Evolutionary conservation across 805 yeast species (phyloP), one percentile per base, ranked within the genome.

Genomic region (Scheffersomyces amazonensis): DNA sequence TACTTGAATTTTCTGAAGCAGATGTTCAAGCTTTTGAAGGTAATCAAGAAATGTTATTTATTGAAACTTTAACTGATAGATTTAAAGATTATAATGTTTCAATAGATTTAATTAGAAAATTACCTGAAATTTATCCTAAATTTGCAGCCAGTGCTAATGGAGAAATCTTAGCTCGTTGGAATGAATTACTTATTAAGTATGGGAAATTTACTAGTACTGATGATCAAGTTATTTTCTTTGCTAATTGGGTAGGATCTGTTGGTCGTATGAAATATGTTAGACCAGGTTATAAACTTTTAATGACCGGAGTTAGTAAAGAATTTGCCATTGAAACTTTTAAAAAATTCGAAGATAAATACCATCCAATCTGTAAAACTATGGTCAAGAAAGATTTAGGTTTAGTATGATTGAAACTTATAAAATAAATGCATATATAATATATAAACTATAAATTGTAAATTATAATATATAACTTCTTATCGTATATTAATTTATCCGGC

Each of bases 231-330:
- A 19, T 22, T 4, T 35, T 40, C 8, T 60, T 56, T 43, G 52
- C 64, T 6, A 29, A 31, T 18, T 62, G 66, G 66, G 45, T 62
- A 39, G 66, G 64, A 6, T 50, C 60, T 7, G 61, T 58, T 16
- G 69, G 69, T 8, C 49, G 69, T 44, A 62, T 62, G 69, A 62
- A 62, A 47, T 62, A 47, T 37, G 62, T 60, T 19, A 48, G 67
- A 40, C 67, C 67, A 3, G 67, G 67, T 8, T 62, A 56, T 41
- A 42, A 37, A 24, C 38, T 56, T 29, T 54, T 62, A 34, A 40
- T 39, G 13, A 39, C 46, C 9, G 40, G 42, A 10, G 47, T 62
- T 16, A 47, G 53, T 36, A 54, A 48, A 28, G 60, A 58, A 4
- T 54, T 52, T 43, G 67, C 69, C 3, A 46, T 58, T 16, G 41